Percentiles rank a stretch among this genome's conserved stretches.
Evolutionary conservation across 106 monocot genomes (phyloP).

Genomic region (Dendrobium catenatum): DNA sequence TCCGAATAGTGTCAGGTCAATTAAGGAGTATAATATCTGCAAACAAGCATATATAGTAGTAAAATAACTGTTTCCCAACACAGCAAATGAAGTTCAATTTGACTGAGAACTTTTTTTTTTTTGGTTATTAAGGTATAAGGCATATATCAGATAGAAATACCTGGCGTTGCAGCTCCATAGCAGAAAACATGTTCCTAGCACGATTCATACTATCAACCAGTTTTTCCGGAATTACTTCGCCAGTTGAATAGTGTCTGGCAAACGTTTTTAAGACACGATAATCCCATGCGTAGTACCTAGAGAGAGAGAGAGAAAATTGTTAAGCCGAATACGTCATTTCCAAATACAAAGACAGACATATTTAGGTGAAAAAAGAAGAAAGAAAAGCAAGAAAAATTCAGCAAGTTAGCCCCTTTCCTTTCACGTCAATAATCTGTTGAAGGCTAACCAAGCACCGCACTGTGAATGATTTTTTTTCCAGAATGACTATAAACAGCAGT

Average conservation of each 20-base stretch:
- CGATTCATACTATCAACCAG: slow-evolving; percentile 72
- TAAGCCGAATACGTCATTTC: not conserved
- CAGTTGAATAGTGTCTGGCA: slow-evolving; percentile 69
- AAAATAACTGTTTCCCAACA: too few species aligned
- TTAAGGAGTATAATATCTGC: slow-evolving; percentile 75
- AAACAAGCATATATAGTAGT: not conserved
- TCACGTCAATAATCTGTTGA: too few species aligned
- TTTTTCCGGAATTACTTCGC: slow-evolving; percentile 80
- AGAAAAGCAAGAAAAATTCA: not conserved
- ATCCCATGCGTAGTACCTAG: slow-evolving; percentile 95
- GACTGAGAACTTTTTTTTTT: not conserved
- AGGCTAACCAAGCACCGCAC: too few species aligned
- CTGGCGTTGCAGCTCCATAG: slow-evolving; percentile 85
- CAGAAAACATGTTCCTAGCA: slow-evolving; percentile 79
- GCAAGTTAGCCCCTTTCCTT: not conserved
- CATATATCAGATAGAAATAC: slow-evolving; percentile 70
- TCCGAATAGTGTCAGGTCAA: slow-evolving; percentile 71
- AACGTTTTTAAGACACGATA: slow-evolving; percentile 76
- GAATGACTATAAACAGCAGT: too few species aligned
- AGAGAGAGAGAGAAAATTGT: slow-evolving; percentile 1
- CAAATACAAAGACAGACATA: not conserved
- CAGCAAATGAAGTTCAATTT: not conserved
- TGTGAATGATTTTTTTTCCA: too few species aligned
- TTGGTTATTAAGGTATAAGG: slow-evolving; percentile 16
- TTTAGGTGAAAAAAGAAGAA: not conserved